Evolutionary conservation across 495 filamentous ascomycete species (phyloP), one percentile per base, ranked within the genome.

Genomic region (Lasiosphaeris hirsuta): DNA sequence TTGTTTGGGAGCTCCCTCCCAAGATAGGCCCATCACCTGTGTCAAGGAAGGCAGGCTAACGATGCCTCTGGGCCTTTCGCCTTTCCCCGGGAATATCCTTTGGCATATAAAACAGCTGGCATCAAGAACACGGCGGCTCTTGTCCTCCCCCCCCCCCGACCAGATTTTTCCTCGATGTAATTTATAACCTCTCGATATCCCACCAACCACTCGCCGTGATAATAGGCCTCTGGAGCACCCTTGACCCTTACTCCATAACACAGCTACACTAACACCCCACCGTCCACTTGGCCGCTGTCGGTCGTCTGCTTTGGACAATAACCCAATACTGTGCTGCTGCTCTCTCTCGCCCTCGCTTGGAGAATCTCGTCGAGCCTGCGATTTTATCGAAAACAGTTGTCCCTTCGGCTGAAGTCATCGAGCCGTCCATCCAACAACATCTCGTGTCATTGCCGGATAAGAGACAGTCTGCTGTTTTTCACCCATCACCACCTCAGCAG

Each of bases 351-450:
- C 38, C 60, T 66, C 58, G 65, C 60, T 60, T 65, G 63, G 56
- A 62, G 49, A 56, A 54, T 45, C n/a, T 18, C 47, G 30, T 50
- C 35, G 51, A 15, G 10, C 17, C 18, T 53, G 45, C 42, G 54
- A 57, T 64, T 64, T 59, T 58, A 58, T 64, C 55, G 23, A 59
- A 61, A 59, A 52, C 56, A 61, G 18, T 37, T 58, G 42, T 39
- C 38, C 43, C 54, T 54, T 52, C 59, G 67, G 62, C 67, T 67
- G 64, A 67, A 69, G 52, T 67, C 63, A 40, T 52, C 51, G 54
- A 61, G 51, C 59, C 62, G 58, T 46, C 51, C 13, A 50, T 13
- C 56, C 51, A 53, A 59, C 63, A 39, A 63, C 56, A 57, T 43
- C 52, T 49, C 63, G 41, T 56, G 49, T 61, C 44, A 54, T 59